Conservation (phyloP, 225 moss, liverwort and hornwort genomes). For the Bryum argenteum region DNA sequence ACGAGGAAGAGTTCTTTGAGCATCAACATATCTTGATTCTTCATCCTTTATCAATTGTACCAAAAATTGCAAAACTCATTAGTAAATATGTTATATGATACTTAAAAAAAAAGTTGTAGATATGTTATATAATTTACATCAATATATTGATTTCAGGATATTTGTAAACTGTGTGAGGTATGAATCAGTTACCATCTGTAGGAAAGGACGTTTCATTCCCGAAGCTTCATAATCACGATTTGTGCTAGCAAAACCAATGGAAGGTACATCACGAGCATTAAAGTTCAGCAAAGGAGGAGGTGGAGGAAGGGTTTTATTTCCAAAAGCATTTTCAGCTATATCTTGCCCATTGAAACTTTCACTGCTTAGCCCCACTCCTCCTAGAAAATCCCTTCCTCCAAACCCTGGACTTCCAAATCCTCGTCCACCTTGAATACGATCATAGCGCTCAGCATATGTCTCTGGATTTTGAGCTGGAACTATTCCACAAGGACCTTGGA, state of each 20-base stretch:
- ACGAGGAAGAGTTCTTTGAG: conserved; percentile 46
- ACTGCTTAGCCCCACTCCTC: conserved; percentile 1
- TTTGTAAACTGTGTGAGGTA: not conserved
- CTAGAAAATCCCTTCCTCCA: conserved; percentile 38
- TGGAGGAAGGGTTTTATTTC: conserved; percentile 36
- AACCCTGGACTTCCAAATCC: conserved; percentile 39
- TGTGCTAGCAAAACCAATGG: conserved; percentile 26
- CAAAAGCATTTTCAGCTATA: conserved; percentile 11
- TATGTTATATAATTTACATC: too few relatives aligned
- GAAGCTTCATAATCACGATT: conserved; percentile 38
- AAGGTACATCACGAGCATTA: conserved; percentile 33
- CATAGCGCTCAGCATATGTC: conserved; percentile 48
- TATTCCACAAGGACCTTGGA: conserved; percentile 28
- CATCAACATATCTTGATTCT: conserved; percentile 41
- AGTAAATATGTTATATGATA: not conserved
- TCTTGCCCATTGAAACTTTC: conserved; percentile 13
- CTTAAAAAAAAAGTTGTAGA: too few relatives aligned
- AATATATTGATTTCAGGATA: too few relatives aligned
- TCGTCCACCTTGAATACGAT: conserved; percentile 45
- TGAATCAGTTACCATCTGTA: conserved; percentile 35
- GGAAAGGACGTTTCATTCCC: conserved; percentile 40
- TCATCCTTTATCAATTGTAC: conserved; percentile 39
- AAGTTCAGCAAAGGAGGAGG: conserved; percentile 41
- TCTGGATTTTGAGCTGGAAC: conserved; percentile 22
- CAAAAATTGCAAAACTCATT: not conserved